Evolutionary conservation across 202 grass and related monocot species (phyloP), one percentile per base, ranked within the genome.

Genomic region (Saccharum hybrid): DNA sequence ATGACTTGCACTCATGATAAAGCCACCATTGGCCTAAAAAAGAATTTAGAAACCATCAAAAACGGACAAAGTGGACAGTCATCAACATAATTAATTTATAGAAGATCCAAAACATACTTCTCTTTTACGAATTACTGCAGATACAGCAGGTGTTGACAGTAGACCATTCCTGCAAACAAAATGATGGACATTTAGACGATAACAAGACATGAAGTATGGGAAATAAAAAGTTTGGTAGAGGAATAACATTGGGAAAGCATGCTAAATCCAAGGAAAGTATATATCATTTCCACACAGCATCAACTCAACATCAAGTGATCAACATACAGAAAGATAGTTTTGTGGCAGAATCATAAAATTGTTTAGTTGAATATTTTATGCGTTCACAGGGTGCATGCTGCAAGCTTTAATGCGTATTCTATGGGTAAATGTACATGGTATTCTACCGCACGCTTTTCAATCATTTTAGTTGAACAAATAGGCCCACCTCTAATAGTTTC

Each of bases 1-100:
- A 72, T 97, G 94, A 65, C 94, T 97, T 88, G 94, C 94, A 73
- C 94, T 97, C 94, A 97, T 94, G 66, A 94, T 83, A 26, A 97
- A 97, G 30, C 94, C 94, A 68, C 94, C 94, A 84, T 94, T 97
- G 28, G 94, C 94, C 92, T 94, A 66, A 62, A 80, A 62, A 62
- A 79, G 42, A 77, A 75, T 42, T 48, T 82, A 69, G 46, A 88
- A 81, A 38, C 30, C 5, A 66, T 49, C 21, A 81, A 22, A 78
- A 37, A 51, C 1, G 0, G 68, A 8, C 6, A 45, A 45, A 71
- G 21, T 23, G 23, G 23, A 23, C 60, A 56, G n/a, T 2, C 48
- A 72, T 43, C 36, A 23, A 79, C 12, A 45, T 30, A 72, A 72
- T 37, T 15, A 45, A 71, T 8, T 71, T 41, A 7, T 33, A 28